Conservation (phyloP, 2,329 filamentous ascomycete species). For the Talaromyces sp. region DNA sequence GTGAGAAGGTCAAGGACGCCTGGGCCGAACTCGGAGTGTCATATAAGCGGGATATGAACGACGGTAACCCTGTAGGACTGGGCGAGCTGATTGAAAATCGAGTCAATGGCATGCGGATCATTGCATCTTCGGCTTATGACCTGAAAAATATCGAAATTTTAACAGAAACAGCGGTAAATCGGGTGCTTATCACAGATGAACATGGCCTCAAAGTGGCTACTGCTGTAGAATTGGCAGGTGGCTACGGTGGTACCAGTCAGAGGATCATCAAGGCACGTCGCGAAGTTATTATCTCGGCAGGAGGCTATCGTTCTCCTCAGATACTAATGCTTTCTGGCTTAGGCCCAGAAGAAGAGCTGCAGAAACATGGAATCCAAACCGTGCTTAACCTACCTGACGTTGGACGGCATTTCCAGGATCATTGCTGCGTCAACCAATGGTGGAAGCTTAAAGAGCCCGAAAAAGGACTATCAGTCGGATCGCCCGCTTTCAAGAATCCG, state of each 20-base stretch:
- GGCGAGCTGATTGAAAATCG: slow-evolving; percentile 10
- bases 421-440: slow-evolving; percentile 13
- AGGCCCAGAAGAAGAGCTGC: slow-evolving; percentile 23
- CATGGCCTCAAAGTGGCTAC: not conserved
- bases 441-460: slow-evolving; percentile 6
- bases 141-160: slow-evolving; percentile 1
- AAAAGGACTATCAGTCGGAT: not conserved
- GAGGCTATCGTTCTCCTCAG: slow-evolving; percentile 39
- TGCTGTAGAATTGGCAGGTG: not conserved
- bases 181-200: not conserved
- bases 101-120: slow-evolving; percentile 3
- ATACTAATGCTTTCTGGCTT: slow-evolving; percentile 27
- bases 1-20: not conserved
- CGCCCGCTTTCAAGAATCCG: not conserved
- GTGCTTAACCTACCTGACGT: slow-evolving; percentile 18
- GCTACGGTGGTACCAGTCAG: too few species aligned
- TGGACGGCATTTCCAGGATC: slow-evolving; percentile 41
- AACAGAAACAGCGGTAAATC: slow-evolving; percentile 9
- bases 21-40: not conserved
- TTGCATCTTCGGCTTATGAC: slow-evolving; percentile 8
- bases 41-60: slow-evolving; percentile 7
- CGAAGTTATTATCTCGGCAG: slow-evolving; percentile 43
- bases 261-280: slow-evolving; percentile 24
- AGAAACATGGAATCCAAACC: slow-evolving; percentile 19
- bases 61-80: slow-evolving; percentile 10